A percentile compares a stretch with the other conserved stretches of the same genome.
phyloP scores from a whole-genome alignment of 2,329 filamentous ascomycete species.

The Penicillium sp. region DNA sequence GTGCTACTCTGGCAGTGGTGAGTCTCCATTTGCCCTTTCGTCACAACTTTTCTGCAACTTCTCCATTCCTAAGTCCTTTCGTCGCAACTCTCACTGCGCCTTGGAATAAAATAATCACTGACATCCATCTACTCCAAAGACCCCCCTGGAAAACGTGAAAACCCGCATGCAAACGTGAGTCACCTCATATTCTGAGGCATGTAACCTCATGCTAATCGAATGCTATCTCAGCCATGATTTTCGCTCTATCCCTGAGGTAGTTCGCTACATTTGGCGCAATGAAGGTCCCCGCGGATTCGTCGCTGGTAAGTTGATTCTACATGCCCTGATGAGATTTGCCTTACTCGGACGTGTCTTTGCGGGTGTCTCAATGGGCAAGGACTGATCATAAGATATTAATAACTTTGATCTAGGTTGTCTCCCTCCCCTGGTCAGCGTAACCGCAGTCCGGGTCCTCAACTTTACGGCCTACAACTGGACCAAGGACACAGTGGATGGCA shows the following conservation, averaged over 20 bases:
- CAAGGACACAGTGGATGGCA: constrained; percentile 40
- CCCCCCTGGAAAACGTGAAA: constrained; percentile 47
- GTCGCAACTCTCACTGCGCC: neutral
- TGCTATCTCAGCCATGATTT: constrained; percentile 40
- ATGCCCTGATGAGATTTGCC: neutral
- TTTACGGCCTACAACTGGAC: constrained; percentile 46
- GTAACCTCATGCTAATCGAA: constrained; percentile 3
- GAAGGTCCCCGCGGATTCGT: constrained; percentile 47
- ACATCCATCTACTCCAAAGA: constrained; percentile 26
- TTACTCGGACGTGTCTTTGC: neutral
- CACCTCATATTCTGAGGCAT: neutral
- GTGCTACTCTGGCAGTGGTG: constrained; percentile 46
- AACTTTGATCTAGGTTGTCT: constrained; percentile 35
- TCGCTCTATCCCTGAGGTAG: constrained; percentile 40
- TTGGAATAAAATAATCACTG: constrained; percentile 12
- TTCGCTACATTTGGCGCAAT: constrained; percentile 45
- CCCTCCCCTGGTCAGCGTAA: constrained; percentile 44
- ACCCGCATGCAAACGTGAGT: constrained; percentile 49
- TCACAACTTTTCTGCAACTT: neutral
- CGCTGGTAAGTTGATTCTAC: constrained; percentile 34
- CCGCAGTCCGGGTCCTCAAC: constrained; percentile 43
- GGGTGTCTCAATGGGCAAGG: neutral
- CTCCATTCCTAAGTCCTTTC: neutral
- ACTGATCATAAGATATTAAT: neutral
- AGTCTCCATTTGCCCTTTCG: constrained; percentile 11